Percentiles rank a stretch among this genome's conserved stretches.
These are phyloP conservation scores for Ascocoryne sarcoides DNA, from an alignment of 2,329 filamentous ascomycete genomes.

Conservation along the genomic window DNA sequence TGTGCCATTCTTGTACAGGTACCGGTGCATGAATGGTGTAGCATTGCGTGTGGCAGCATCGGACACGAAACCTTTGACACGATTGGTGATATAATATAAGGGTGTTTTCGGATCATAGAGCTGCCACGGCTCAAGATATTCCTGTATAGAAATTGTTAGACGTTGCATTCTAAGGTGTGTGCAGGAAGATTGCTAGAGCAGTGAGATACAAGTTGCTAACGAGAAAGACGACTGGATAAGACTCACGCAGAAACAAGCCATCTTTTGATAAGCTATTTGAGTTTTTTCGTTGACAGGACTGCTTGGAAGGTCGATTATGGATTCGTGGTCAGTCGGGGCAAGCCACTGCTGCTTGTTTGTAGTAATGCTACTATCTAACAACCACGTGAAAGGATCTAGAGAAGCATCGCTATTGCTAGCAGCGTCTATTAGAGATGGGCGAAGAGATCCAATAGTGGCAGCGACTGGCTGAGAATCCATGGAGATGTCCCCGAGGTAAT, in stretches of 20 bases:
- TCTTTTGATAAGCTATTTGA: slow-evolving; percentile 20
- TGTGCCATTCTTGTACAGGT: slow-evolving; percentile 23
- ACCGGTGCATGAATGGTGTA: slow-evolving; percentile 27
- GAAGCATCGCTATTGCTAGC: too few species aligned
- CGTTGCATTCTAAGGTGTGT: slow-evolving; percentile 1
- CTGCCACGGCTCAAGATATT: slow-evolving; percentile 22
- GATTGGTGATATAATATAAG: slow-evolving; percentile 21
- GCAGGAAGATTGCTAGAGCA: too few species aligned
- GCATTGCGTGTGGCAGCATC: slow-evolving; percentile 22
- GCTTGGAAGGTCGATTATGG: slow-evolving; percentile 2
- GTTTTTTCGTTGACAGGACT: slow-evolving; percentile 4
- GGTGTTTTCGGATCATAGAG: slow-evolving; percentile 25
- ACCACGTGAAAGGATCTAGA: too few species aligned
- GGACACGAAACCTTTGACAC: slow-evolving; percentile 22
- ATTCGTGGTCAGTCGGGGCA: slow-evolving; percentile 5
- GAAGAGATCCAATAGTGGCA: slow-evolving; percentile 2
- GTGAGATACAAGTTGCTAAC: too few species aligned
- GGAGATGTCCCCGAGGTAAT: too few species aligned
- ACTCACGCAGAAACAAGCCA: slow-evolving; percentile 3
- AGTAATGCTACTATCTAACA: too few species aligned
- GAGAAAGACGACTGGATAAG: too few species aligned
- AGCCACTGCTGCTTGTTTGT: too few species aligned
- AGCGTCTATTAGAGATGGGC: slow-evolving; percentile 1
- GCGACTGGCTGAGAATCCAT: too few species aligned
- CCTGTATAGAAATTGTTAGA: slow-evolving; percentile 14